A percentile compares a stretch with the other conserved stretches of the same genome.
These are phyloP conservation scores for Liriodendron chinense DNA, from an alignment of 164 flowering plant genomes.

Conservation along the genomic window DNA sequence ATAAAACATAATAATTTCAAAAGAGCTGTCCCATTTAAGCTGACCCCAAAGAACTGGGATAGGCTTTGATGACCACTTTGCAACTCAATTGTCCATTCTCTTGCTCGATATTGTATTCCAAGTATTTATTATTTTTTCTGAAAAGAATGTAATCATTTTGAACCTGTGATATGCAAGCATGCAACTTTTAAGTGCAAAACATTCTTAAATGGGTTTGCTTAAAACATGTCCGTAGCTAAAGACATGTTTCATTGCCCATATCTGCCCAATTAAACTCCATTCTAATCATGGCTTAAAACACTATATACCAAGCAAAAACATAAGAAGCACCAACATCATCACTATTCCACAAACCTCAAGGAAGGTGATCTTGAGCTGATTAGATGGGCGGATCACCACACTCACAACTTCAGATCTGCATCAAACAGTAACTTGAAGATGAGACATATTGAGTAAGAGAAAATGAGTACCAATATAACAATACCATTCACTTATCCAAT, in stretches of 20 bases:
- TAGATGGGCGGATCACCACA: slow-evolving; percentile 79
- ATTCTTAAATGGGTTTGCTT: neutral
- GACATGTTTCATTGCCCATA: neutral
- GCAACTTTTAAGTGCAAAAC: neutral
- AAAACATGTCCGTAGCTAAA: neutral
- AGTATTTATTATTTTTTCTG: neutral
- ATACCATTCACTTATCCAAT: no score
- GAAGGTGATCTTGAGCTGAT: slow-evolving; percentile 93
- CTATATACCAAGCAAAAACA: neutral
- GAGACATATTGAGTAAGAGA: no score
- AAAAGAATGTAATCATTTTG: neutral
- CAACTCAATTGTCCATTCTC: neutral
- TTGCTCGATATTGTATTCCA: neutral
- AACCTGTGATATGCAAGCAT: neutral
- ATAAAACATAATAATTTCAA: no score
- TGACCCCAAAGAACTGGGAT: no score
- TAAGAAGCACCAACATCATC: neutral
- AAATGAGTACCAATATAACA: neutral
- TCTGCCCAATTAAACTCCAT: no score
- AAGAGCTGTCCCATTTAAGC: no score
- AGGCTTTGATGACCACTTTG: no score
- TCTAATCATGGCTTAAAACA: no score
- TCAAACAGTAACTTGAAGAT: slow-evolving; percentile 3
- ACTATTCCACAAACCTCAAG: slow-evolving; percentile 61
- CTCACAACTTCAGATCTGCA: slow-evolving; percentile 81